Conservation (phyloP, 2,329 filamentous ascomycete genomes). For the Sporothrix euskadiensis region DNA sequence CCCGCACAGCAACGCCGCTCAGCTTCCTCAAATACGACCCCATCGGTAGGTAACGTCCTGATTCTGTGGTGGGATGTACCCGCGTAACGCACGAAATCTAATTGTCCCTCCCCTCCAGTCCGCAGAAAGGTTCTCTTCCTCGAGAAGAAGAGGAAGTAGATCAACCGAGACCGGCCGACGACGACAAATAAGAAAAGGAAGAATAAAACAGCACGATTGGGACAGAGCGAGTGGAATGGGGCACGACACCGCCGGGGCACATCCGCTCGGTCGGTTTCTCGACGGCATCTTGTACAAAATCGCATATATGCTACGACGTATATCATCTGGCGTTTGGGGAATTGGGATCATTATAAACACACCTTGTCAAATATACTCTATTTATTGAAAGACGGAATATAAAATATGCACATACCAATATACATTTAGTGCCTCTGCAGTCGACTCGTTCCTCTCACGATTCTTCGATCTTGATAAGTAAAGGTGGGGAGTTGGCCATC, state of each 20-base stretch:
- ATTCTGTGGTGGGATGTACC: background rate
- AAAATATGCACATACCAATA: conserved; percentile 2
- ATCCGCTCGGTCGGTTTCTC: background rate
- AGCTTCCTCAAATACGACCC: conserved; percentile 99
- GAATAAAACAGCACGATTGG: background rate
- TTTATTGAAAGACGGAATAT: background rate
- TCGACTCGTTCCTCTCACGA: background rate
- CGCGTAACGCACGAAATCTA: background rate
- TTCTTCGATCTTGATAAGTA: conserved; percentile 22
- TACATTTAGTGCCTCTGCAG: background rate
- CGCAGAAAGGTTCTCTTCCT: conserved; percentile 95
- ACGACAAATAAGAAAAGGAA: background rate
- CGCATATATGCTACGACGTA: conserved; percentile 11
- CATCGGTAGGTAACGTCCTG: conserved; percentile 62
- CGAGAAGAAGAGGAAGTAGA: conserved; percentile 71
- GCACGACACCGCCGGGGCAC: background rate
- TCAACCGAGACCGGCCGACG: conserved; percentile 4
- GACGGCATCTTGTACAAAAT: conserved; percentile 24
- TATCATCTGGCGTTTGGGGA: conserved; percentile 27
- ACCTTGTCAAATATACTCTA: conserved; percentile 18
- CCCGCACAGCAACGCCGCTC: conserved; percentile 76
- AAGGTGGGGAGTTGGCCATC: conserved; percentile 11
- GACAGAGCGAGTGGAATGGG: background rate
- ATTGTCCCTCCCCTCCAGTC: conserved; percentile 54
- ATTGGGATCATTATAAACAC: conserved; percentile 21